Percentiles rank a stretch among this genome's conserved stretches.
phyloP scores from a whole-genome alignment of 2,329 filamentous ascomycete species.

The Knufia fluminis region DNA sequence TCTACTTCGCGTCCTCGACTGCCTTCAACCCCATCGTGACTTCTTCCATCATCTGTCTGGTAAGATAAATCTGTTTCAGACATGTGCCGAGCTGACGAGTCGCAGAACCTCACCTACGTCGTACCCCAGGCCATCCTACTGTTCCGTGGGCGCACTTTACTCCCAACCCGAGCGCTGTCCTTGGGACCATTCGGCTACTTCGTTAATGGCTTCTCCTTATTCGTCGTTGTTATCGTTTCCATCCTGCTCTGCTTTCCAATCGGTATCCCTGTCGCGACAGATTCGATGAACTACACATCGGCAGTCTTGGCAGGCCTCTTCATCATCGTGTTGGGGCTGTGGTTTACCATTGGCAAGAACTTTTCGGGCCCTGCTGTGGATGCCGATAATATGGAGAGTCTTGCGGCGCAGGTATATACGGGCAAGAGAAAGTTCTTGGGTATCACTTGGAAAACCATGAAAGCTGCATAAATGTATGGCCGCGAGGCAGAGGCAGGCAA shows the following conservation, averaged over 20 bases:
- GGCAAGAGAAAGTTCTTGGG: background rate
- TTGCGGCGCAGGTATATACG: slow-evolving; percentile 23
- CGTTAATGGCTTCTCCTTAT: slow-evolving; percentile 5
- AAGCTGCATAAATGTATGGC: no score
- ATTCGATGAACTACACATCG: slow-evolving; percentile 12
- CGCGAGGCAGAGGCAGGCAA: no score
- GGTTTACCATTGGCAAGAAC: background rate
- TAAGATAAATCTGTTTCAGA: no score
- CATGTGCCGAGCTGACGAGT: no score
- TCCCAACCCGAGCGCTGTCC: slow-evolving; percentile 5
- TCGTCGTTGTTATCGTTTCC: slow-evolving; percentile 3
- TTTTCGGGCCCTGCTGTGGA: slow-evolving; percentile 6
- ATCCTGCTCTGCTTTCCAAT: slow-evolving; percentile 9
- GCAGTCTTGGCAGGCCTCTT: background rate
- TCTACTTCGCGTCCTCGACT: slow-evolving; percentile 32
- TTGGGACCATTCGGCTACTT: slow-evolving; percentile 7
- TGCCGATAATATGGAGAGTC: slow-evolving; percentile 17
- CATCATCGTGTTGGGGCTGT: background rate
- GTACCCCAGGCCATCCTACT: slow-evolving; percentile 34
- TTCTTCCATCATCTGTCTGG: slow-evolving; percentile 15
- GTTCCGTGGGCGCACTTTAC: slow-evolving; percentile 27
- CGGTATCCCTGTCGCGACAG: background rate
- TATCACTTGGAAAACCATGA: no score
- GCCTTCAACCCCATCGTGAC: slow-evolving; percentile 33
- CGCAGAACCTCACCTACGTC: slow-evolving; percentile 13